Evolutionary conservation across 1,284 basidiomycete genomes (phyloP), one percentile per base, ranked within the genome.

Genomic region (Ustilago nuda): DNA sequence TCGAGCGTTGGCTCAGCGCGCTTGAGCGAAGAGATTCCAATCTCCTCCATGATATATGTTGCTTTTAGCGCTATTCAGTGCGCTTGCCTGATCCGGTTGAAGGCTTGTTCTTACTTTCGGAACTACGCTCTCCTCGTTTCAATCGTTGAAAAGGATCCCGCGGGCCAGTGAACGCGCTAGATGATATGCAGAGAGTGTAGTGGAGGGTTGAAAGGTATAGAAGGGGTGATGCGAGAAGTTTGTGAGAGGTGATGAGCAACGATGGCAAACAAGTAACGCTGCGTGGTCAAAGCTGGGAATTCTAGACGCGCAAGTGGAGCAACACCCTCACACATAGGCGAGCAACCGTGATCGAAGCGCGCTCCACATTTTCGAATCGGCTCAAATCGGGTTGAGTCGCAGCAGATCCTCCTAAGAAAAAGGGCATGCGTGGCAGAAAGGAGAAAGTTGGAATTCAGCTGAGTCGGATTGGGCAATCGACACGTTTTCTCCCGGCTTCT

Each of bases 21-120:
- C 65, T 72, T 72, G 57, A 74, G 43, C 15, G 69, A 60, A n/a
- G 72, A 45, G 62, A 85, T 84, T 8, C 84, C 84, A 19, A 85
- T 69, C 71, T 85, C 84, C 68, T 85, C 84, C 84, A 85, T 85
- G 3, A 13, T 59, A 43, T 50, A 32, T 8, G 9, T 2, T 48
- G 33, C 15, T 46, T 19, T 8, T 8, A 13, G 15, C 15, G 12
- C 41, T 36, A 15, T 11, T 17, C 45, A 45, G 43, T 19, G 43
- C 43, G n/a, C n/a, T 19, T 19, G n/a, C n/a, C n/a, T n/a, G 43
- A 19, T 6, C 7, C 19, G 43, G 7, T 45, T 45, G 43, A 19
- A 8, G 43, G 19, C 19, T 45, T 45, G 43, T 19, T 11, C 43
- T 19, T 45, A 19, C 7, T 17, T 45, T 19, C n/a, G 43, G 19